Conservation (phyloP, 768 basidiomycete species). For the Lactarius hatsudake region DNA sequence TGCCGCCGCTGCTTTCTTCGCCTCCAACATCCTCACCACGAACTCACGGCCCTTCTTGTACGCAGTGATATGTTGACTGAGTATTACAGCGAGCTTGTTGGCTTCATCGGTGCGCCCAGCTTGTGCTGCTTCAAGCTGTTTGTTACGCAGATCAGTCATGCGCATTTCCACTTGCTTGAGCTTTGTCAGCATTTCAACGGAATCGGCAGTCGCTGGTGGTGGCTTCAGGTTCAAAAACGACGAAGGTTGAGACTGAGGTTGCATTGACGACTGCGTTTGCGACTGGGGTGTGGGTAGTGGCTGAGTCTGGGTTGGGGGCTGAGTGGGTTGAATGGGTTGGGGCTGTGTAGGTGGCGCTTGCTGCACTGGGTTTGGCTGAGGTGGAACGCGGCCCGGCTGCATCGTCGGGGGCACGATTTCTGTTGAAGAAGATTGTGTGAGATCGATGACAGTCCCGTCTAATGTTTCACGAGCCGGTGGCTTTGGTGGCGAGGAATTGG, state of each 20-base stretch:
- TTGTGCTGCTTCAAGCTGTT: not conserved
- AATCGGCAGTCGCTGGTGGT: conserved; percentile 10
- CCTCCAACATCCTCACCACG: not conserved
- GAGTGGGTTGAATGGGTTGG: conserved; percentile 5
- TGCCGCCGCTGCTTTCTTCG: conserved; percentile 5
- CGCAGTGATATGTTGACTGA: not conserved
- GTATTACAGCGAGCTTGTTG: not conserved
- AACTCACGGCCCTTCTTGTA: conserved; percentile 10
- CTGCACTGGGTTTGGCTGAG: not conserved
- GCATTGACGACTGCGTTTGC: not conserved
- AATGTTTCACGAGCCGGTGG: conserved; percentile 8
- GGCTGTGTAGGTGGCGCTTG: conserved; percentile 8
- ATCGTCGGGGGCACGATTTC: conserved; percentile 7
- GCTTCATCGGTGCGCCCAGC: conserved; percentile 15
- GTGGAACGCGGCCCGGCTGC: conserved; percentile 8
- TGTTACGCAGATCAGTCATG: conserved; percentile 5
- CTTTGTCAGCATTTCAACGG: conserved; percentile 7
- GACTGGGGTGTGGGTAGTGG: conserved; percentile 1
- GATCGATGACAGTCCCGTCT: conserved; percentile 15
- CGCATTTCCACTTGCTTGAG: conserved; percentile 17
- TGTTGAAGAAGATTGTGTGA: conserved; percentile 13
- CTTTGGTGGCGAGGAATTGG: conserved; percentile 17
- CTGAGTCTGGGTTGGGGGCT: conserved; percentile 12
- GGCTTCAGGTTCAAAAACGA: conserved; percentile 6
- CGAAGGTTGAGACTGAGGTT: not conserved